Evolutionary conservation across 2,329 filamentous ascomycete genomes (phyloP), one percentile per base, ranked within the genome.

Genomic region (Verruconis gallopava): DNA sequence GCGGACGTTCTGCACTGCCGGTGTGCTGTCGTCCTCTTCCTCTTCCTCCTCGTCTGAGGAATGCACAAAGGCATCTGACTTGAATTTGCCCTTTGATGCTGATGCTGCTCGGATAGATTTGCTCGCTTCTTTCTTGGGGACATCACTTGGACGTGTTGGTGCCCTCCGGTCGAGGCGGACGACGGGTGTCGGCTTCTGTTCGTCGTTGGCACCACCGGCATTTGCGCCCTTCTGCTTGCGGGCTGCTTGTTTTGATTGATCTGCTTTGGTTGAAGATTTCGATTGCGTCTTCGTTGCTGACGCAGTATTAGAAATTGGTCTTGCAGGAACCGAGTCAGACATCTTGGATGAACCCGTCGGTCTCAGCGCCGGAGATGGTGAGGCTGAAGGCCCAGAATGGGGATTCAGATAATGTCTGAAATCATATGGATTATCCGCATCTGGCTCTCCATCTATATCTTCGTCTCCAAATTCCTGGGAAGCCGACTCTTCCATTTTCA

Each of bases 381-480:
- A 35, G 21, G 32, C 30, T 2, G 40, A 42, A 5, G 18, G 18
- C 2, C 34, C 18, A 17, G 21, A 18, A 12, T 48, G 38, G 44
- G 43, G 43, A 21, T 55, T 55, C 25, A 70, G 48, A 49, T 66
- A 68, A 43, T 68, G 65, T n/a, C 67, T 53, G 49, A 62, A 69
- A 49, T 70, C 67, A 50, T 62, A 70, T 0, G 66, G 67, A 45
- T 70, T 69, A 47, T 54, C 49, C 3, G 58, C 51, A 25, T 69
- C 66, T 0, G 63, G 55, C 13, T 60, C 56, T 14, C 43, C 46
- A 28, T 15, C 37, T 32, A 34, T 50, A 4, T 50, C 49, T 1
- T 60, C 57, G 6, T 54, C 53, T n/a, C 52, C 48, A 21, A 53
- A 44, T 46, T 49, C 39, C 42, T 48, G 18, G 33, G 42, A 14